Percentiles rank a stretch among this genome's conserved stretches.
Conservation (phyloP, 768 basidiomycete genomes). For the Sporobolomyces phaffii region DNA sequence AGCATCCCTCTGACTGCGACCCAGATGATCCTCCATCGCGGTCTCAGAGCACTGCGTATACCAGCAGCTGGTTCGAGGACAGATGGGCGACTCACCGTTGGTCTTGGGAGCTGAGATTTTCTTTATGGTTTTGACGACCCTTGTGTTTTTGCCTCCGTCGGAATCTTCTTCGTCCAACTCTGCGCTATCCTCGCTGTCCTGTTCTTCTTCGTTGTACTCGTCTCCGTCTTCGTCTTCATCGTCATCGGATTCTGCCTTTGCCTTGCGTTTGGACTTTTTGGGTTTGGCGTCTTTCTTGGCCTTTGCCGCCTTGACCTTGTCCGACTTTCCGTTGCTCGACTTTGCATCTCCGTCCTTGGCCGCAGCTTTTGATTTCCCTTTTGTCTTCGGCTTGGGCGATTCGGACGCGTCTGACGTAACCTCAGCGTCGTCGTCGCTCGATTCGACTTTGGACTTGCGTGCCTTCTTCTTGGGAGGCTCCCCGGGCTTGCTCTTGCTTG, state of each 20-base stretch:
- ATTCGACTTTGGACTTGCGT: neutral
- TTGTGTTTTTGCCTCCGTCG: conserved; percentile 56
- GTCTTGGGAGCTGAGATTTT: conserved; percentile 77
- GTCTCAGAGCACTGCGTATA: too few relatives aligned
- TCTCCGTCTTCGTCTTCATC: neutral
- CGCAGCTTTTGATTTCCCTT: conserved; percentile 14
- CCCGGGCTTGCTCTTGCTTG: neutral
- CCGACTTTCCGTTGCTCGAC: neutral
- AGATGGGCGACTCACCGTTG: conserved; percentile 57
- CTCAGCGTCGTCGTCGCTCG: neutral
- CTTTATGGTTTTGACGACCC: conserved; percentile 68
- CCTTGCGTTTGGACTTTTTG: conserved; percentile 35
- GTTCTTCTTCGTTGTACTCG: neutral
- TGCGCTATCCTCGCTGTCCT: conserved; percentile 16
- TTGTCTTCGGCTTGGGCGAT: conserved; percentile 2
- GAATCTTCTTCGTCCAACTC: conserved; percentile 18
- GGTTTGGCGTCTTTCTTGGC: neutral
- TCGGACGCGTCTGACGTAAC: neutral
- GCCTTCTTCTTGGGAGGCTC: conserved; percentile 16
- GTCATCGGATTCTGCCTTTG: conserved; percentile 27
- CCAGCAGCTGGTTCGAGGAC: too few relatives aligned
- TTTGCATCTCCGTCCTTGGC: neutral
- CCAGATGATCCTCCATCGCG: too few relatives aligned
- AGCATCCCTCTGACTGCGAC: too few relatives aligned
- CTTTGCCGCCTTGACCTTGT: conserved; percentile 17